Evolutionary conservation across 495 filamentous ascomycete species (phyloP), one percentile per base, ranked within the genome.

Genomic region (Apodospora peruviana): DNA sequence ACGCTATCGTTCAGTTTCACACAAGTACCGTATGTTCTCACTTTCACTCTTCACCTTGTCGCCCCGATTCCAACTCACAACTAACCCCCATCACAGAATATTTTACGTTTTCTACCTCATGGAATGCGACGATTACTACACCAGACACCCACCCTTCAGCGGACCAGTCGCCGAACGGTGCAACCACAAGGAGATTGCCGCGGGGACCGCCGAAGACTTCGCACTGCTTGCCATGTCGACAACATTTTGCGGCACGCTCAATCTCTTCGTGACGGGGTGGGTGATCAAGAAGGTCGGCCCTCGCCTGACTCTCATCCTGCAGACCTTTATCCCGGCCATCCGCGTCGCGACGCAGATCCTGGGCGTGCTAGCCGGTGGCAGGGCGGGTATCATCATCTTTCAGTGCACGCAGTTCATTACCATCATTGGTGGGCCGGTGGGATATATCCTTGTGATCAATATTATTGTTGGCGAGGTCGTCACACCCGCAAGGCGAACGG

Each of bases 31-130:
- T 79, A 58, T 43, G 69, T 51, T 5, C 43, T 10, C 12, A 8
- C n/a, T 35, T 34, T 9, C 42, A 16, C 20, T n/a, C 17, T 3
- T 51, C 2, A 1, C 40, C 5, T 8, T 8, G 12, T 19, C 7
- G 37, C 37, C n/a, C n/a, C n/a, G n/a, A n/a, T n/a, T n/a, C n/a
- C n/a, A 2, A 11, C 37, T 1, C 37, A 7, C 7, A 19, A 16
- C 37, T 39, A 39, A 39, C 37, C 37, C 11, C 5, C 29, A 21
- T 16, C 20, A 16, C 37, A 78, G 73, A 24, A 67, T 82, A 22
- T 72, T 81, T 47, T 81, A 80, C 50, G 76, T 72, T 14, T 80
- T 82, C 47, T 71, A 76, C 36, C 53, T 78, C 17, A 80, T 82
- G 78, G 73, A 73, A 46, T 82, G 79, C 59, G 74, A 81, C 38